Base-by-base conservation (phyloP, 768 basidiomycete species). In the Mycena haematopus region DNA sequence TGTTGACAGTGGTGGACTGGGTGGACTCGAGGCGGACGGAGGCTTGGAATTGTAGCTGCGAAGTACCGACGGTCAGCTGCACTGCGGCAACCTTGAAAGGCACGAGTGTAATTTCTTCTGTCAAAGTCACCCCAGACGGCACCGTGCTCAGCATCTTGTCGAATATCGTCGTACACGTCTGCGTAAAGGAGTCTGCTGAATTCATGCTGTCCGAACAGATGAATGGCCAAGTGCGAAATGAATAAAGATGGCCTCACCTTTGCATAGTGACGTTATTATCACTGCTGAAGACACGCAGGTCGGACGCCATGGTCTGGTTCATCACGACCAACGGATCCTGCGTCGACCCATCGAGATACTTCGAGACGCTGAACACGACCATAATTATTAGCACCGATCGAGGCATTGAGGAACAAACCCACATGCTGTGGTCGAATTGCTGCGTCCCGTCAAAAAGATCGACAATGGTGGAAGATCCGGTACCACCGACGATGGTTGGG, bases 231-330 rank as follows among this genome's bases (percentile, higher is more conserved):
- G 15, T 45, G 29, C 8, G 14, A 21, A 50, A 24, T 15, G n/a
- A 59, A 47, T 13, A 6, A 63, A 2, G 38, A 49, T 60, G 44
- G 40, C 68, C 29, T 15, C 56, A 77, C 80, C 73, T 73, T 29
- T 70, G 68, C 78, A 83, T 79, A 8, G 80, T 82, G 11, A 59
- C 71, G 65, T 80, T 80, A 6, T 67, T 68, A 58, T 83, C 81
- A 25, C 70, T 70, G 21, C 70, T 71, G 58, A 81, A 82, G 8
- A 82, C 71, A 11, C 76, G 75, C 15, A 74, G 51, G 65, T 83
- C 81, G 15, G 81, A 81, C 2, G 70, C 67, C 62, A 76, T 68
- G 0, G 78, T 79, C 29, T 66, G 62, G 52, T 81, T 80, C 29
- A 60, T 49, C 6, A 75, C 65, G 17, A 82, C 77, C 7, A 83